Evolutionary conservation across 352 stramenopile species (phyloP), one percentile per base, ranked within the genome.

Genomic region (Plasmopara halstedii): DNA sequence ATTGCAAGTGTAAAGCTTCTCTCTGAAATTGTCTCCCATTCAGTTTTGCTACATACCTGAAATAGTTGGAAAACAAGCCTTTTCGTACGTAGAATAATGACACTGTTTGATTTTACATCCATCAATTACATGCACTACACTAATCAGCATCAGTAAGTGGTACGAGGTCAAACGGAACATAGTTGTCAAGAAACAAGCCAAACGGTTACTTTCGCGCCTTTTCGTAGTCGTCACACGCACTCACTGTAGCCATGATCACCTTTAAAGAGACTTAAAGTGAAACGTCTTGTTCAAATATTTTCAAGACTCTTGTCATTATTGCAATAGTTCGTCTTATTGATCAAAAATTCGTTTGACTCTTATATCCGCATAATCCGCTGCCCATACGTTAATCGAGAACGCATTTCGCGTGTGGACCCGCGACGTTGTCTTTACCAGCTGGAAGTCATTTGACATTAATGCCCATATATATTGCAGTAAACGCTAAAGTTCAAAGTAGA

Each of bases 311-410:
- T n/a, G n/a, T n/a, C n/a, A n/a, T 29, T 29, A 11, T 29, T 4
- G 25, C 26, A 38, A 33, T 46, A 46, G 32, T 14, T 57, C 29
- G 17, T 9, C 25, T 11, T 4, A 10, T 10, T 48, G 15, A 38
- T 45, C 42, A 38, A 58, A 62, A 47, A 45, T 64, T 60, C 38
- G 26, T 26, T n/a, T 50, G 43, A 46, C 34, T 51, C 42, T 40
- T 39, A 48, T 46, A 47, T 52, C 25, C 21, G 36, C 15, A 29
- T 29, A 29, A 29, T 8, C 3, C 11, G 34, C 4, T 4, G 25
- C 11, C 47, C 53, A 58, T 52, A 58, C 53, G 57, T 48, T 53
- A 15, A 35, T 53, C 27, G 35, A 44, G 57, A 66, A 66, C 47
- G 26, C 41, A 38, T 25, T 48, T 55, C 58, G 56, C 13, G 42